Evolutionary conservation across 139 green algal genomes (phyloP).

Genomic region (Chlorella vulgaris): DNA sequence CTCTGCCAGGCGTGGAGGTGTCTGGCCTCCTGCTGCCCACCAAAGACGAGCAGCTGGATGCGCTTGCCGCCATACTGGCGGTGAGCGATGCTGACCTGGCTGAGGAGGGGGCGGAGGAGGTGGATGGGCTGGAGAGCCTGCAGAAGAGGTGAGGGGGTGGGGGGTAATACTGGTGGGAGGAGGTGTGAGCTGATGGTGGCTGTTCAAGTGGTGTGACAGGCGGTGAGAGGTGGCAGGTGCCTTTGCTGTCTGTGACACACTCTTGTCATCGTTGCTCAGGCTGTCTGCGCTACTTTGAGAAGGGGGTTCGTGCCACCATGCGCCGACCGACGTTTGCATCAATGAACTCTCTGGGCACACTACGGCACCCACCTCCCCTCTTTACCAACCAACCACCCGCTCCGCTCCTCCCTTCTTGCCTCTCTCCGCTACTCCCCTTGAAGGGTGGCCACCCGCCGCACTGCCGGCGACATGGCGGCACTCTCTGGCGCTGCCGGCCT

Average conservation of each 20-base stretch:
- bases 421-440: not conserved
- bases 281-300: no score
- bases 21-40: constrained; percentile 51
- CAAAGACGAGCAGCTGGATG: constrained; percentile 73
- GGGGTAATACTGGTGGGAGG: no score
- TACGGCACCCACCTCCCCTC: no score
- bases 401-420: not conserved
- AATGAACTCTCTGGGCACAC: no score
- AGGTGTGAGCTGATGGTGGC: constrained; percentile 6
- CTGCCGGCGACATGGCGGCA: constrained; percentile 65
- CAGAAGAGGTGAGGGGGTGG: not conserved
- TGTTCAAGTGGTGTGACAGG: no score
- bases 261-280: no score
- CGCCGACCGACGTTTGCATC: no score
- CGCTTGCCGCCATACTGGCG: constrained; percentile 73
- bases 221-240: no score
- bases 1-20: constrained; percentile 7
- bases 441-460: constrained; percentile 47
- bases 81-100: constrained; percentile 72
- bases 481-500: constrained; percentile 80
- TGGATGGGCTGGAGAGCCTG: constrained; percentile 30
- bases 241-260: no score
- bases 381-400: not conserved
- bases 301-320: no score
- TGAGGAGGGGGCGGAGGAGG: constrained; percentile 63